Percentiles rank a stretch among this genome's conserved stretches.
Evolutionary conservation across 2,329 filamentous ascomycete species (phyloP).

Genomic region (Colletotrichum sp.): DNA sequence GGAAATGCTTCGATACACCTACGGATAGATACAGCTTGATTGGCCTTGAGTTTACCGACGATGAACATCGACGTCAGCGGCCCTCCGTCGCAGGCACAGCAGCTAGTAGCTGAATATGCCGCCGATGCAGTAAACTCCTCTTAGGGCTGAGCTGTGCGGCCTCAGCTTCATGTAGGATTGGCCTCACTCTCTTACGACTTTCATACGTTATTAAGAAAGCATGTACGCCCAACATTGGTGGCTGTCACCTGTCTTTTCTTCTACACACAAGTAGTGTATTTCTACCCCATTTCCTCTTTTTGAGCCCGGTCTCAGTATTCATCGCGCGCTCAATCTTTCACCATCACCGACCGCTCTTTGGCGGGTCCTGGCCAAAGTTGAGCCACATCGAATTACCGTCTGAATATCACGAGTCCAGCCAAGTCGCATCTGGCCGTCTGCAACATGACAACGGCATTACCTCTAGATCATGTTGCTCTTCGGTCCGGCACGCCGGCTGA

Average conservation of each 20-base stretch:
- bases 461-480: background rate
- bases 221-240: background rate
- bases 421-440: background rate
- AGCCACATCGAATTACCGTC: background rate
- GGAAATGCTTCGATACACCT: background rate
- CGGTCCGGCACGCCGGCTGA: background rate
- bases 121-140: background rate
- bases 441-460: background rate
- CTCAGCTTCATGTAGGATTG: background rate
- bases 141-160: background rate
- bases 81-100: background rate
- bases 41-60: background rate
- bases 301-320: background rate
- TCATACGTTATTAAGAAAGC: background rate
- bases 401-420: background rate
- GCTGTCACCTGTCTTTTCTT: background rate
- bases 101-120: background rate
- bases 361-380: background rate
- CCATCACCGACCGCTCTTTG: background rate
- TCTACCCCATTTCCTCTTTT: background rate
- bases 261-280: background rate
- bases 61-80: background rate
- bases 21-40: background rate
- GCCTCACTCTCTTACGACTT: background rate
- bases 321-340: background rate